Base-by-base conservation (phyloP, 2,329 filamentous ascomycete genomes). In the Penicillium paneum region DNA sequence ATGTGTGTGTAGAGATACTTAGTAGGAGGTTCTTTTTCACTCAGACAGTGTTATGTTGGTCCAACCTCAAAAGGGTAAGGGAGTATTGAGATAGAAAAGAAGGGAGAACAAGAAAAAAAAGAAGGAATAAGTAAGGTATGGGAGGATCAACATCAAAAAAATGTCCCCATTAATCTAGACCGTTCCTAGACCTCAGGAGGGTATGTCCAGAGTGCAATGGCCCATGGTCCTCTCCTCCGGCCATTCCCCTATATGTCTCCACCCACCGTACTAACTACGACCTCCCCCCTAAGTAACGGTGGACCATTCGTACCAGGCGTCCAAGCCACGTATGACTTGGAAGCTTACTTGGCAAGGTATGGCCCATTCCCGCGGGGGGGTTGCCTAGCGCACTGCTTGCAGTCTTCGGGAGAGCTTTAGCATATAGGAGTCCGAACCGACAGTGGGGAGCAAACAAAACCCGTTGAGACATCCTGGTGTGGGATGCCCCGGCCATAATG, bases 211-310 rank as follows among this genome's bases (percentile, higher is more conserved):
- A 44, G 13, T n/a, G 4, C 21, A 24, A 24, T 21, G 42, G 29
- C 12, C 19, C 29, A 43, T 43, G 40, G 19, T 44, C 42, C 42
- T n/a, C 28, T 44, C 42, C 42, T 44, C 42, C 42, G 42, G 19
- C 29, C 42, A 12, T 44, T 32, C 42, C 29, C 29, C 13, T 32
- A 32, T 32, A 44, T 0, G 3, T 28, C 8, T 44, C 42, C 12
- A 15, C 41, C 5, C 24, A 28, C 24, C 39, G 39, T 42, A 42
- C 39, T 42, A 17, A 42, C 39, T 41, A 41, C 39, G 8, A 24
- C 21, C 39, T 41, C 39, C 39, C 21, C 36, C 39, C 39, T 41
- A 41, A 41, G 21, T 28, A 41, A 41, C 39, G 21, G 39, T 24
- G 24, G 24, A n/a, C n/a, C n/a, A n/a, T n/a, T n/a, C n/a, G n/a